Evolutionary conservation across 2,329 filamentous ascomycete species (phyloP).

Genomic region (Aspergillus versicolor): DNA sequence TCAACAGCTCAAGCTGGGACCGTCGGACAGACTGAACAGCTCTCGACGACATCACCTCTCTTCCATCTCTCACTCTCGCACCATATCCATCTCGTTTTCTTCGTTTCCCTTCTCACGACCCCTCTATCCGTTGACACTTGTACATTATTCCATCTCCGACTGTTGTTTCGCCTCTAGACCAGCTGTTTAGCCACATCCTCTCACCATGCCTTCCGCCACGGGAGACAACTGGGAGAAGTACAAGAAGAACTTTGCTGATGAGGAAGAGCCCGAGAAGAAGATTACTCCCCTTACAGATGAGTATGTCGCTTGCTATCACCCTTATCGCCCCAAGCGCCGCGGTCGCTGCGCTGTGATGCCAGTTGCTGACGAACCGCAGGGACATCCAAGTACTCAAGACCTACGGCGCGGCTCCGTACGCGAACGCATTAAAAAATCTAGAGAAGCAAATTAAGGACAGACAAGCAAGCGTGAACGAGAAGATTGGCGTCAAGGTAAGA

Average conservation of each 20-base stretch:
- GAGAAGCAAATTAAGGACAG: conserved; percentile 99
- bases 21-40: conserved; percentile 20
- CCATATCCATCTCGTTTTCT: conserved; percentile 9
- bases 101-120: not conserved
- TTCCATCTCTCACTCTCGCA: conserved; percentile 17
- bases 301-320: conserved; percentile 53
- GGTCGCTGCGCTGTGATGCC: conserved; percentile 4
- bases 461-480: conserved; percentile 96
- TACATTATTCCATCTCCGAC: not conserved
- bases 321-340: not conserved
- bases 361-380: conserved; percentile 54
- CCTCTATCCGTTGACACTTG: not conserved
- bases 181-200: conserved; percentile 28
- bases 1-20: conserved; percentile 32
- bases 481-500: conserved; percentile 68
- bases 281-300: conserved; percentile 96
- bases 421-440: conserved; percentile 88
- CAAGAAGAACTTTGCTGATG: conserved; percentile 93
- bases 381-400: conserved; percentile 99
- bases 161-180: conserved; percentile 13
- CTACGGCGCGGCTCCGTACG: conserved; percentile 95
- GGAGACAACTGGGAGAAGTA: conserved; percentile 98
- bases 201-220: conserved; percentile 84
- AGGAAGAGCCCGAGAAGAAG: conserved; percentile 99
- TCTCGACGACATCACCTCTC: conserved; percentile 32